Evolutionary conservation across 352 stramenopile species (phyloP).

Genomic region (Globisporangium heterothallicum): DNA sequence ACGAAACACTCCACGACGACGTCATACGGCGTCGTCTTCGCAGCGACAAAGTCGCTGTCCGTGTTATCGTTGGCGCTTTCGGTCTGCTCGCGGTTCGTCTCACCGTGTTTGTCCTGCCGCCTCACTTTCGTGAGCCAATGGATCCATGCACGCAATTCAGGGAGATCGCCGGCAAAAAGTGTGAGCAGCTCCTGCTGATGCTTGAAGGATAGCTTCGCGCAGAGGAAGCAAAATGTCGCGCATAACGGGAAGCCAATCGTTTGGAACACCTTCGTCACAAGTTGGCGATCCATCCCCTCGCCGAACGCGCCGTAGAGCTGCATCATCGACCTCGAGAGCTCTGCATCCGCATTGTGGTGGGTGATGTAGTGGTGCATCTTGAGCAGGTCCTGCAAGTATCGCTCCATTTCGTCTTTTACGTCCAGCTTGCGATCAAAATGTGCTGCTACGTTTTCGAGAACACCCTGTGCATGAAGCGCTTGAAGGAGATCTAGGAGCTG

Average conservation of each 20-base stretch:
- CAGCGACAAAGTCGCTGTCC: too few species aligned
- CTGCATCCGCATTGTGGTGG: slow-evolving; percentile 28
- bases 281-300: slow-evolving; percentile 32
- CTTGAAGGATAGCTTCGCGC: slow-evolving; percentile 30
- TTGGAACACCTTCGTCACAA: slow-evolving; percentile 53
- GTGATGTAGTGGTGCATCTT: slow-evolving; percentile 48
- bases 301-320: slow-evolving; percentile 41
- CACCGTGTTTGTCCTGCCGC: too few species aligned
- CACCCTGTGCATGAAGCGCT: slow-evolving; percentile 12
- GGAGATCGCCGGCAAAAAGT: slow-evolving; percentile 36
- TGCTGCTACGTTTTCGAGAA: slow-evolving; percentile 12
- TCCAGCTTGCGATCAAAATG: slow-evolving; percentile 58
- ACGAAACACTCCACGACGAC: slow-evolving; percentile 31
- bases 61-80: background rate
- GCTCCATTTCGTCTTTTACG: slow-evolving; percentile 51
- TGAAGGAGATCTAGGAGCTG: slow-evolving; percentile 28
- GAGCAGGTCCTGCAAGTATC: slow-evolving; percentile 52
- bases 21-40: slow-evolving; percentile 13
- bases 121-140: slow-evolving; percentile 28
- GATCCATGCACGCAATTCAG: slow-evolving; percentile 44
- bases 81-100: background rate
- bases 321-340: slow-evolving; percentile 20
- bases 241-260: slow-evolving; percentile 28
- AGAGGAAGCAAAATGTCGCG: slow-evolving; percentile 35
- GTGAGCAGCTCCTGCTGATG: slow-evolving; percentile 52